These are phyloP conservation scores for Colletotrichum sp. DNA, from an alignment of 2,329 filamentous ascomycete genomes.

Conservation along the genomic window DNA sequence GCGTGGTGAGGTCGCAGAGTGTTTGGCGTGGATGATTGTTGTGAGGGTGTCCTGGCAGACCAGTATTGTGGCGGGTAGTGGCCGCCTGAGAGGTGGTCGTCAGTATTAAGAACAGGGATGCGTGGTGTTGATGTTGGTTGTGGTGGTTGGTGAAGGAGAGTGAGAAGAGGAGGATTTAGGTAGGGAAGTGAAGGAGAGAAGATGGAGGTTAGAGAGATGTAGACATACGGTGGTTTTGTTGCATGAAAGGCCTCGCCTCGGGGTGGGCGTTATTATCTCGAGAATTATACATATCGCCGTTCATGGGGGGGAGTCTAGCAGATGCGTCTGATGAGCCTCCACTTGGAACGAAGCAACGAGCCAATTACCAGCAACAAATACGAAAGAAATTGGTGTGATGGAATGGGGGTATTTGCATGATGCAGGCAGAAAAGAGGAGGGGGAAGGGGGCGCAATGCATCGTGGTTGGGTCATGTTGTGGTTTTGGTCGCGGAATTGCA, in stretches of 20 bases:
- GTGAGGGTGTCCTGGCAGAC: slow-evolving; percentile 25
- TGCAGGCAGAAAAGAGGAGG: background rate
- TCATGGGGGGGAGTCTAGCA: background rate
- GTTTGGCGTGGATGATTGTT: slow-evolving; percentile 24
- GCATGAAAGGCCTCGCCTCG: background rate
- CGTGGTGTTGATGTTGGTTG: background rate
- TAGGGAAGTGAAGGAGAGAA: background rate
- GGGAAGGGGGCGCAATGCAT: background rate
- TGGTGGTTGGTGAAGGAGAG: background rate
- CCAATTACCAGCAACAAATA: slow-evolving; percentile 6
- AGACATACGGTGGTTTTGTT: slow-evolving; percentile 13
- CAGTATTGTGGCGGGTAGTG: slow-evolving; percentile 23
- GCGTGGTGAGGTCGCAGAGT: slow-evolving; percentile 20
- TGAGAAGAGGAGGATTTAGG: background rate
- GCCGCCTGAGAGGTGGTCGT: slow-evolving; percentile 23
- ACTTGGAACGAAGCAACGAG: background rate
- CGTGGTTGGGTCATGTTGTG: slow-evolving; percentile 2
- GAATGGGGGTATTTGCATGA: slow-evolving; percentile 8
- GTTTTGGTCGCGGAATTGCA: slow-evolving; percentile 11
- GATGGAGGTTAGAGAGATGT: background rate
- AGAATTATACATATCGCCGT: slow-evolving; percentile 12
- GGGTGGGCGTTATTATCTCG: background rate
- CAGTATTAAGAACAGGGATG: slow-evolving; percentile 10
- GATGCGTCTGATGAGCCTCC: slow-evolving; percentile 12
- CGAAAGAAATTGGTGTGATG: background rate